Conservation (phyloP, 2,329 filamentous ascomycete genomes). For the Penicillium sp. region DNA sequence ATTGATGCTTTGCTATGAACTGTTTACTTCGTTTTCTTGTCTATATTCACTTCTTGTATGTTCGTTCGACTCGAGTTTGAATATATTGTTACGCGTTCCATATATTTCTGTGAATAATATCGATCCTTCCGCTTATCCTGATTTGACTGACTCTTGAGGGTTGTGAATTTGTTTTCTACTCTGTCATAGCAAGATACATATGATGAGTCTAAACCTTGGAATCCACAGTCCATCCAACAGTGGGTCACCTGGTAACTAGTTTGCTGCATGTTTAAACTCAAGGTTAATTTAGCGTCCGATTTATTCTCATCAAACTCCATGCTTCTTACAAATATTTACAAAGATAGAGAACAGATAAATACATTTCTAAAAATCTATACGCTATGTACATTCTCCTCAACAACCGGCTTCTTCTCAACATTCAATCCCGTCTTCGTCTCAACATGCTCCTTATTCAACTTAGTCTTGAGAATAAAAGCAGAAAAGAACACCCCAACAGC, state of each 20-base stretch:
- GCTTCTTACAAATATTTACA: too few species aligned
- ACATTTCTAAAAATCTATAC: neutral
- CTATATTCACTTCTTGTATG: neutral
- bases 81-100: neutral
- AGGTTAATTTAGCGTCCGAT: too few species aligned
- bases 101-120: neutral
- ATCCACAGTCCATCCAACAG: too few species aligned
- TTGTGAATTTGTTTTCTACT: too few species aligned
- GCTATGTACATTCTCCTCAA: slow-evolving; percentile 8
- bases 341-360: too few species aligned
- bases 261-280: too few species aligned
- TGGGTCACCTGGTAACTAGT: too few species aligned
- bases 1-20: neutral
- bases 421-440: slow-evolving; percentile 53
- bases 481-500: slow-evolving; percentile 45
- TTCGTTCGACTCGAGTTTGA: neutral
- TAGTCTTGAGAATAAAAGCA: slow-evolving; percentile 46
- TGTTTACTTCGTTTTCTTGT: neutral
- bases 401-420: slow-evolving; percentile 21
- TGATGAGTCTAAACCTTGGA: too few species aligned
- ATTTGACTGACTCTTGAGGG: too few species aligned
- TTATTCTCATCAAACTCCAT: too few species aligned
- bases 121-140: too few species aligned
- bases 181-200: too few species aligned
- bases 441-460: slow-evolving; percentile 52